Base-by-base conservation (phyloP, 495 filamentous ascomycete genomes). In the Aspergillus taichungensis region DNA sequence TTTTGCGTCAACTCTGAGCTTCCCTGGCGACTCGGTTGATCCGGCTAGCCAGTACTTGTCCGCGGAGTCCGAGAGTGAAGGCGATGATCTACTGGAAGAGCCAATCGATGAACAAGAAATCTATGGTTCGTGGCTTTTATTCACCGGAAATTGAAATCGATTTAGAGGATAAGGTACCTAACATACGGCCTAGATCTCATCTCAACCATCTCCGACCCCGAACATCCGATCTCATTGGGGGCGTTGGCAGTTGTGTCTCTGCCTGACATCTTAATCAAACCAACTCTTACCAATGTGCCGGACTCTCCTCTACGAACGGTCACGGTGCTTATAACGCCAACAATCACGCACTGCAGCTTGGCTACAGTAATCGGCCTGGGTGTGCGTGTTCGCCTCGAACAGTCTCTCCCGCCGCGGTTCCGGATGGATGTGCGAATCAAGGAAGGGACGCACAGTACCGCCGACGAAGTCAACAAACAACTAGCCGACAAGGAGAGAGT, bases 341-440 rank as follows among this genome's bases (percentile, higher is more conserved):
- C 94, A 12, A 88, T 97, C 57, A 95, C 89, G 13, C 94, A 97
- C 56, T 98, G 92, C 69, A 91, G 86, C 31, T 76, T 97, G 10
- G 94, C 92, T 8, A 97, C 94, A 1, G 88, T 97, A 41, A 97
- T 98, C 62, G 92, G 94, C 3, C 76, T 98, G 6, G 91, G 92
- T 11, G 87, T 98, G 10, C 77, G 92, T 12, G 90, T 95, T 37
- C 76, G 94, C 29, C 73, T 98, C 24, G 88, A 96, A 59, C 85
- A 95, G 61, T 82, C 84, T 7, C 73, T 98, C 35, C 94, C 92
- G 1, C 85, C 92, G n/a, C 82, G 89, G 43, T 98, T 90, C 61
- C 79, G 92, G 13, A 74, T 97, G 8, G 89, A 97, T 66, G 87
- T 96, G 13, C 78, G 85, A 47, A 95, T 97, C 60, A 95, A 95